phyloP scores from a whole-genome alignment of 768 basidiomycete genomes.

The Lactifluus pinguis region DNA sequence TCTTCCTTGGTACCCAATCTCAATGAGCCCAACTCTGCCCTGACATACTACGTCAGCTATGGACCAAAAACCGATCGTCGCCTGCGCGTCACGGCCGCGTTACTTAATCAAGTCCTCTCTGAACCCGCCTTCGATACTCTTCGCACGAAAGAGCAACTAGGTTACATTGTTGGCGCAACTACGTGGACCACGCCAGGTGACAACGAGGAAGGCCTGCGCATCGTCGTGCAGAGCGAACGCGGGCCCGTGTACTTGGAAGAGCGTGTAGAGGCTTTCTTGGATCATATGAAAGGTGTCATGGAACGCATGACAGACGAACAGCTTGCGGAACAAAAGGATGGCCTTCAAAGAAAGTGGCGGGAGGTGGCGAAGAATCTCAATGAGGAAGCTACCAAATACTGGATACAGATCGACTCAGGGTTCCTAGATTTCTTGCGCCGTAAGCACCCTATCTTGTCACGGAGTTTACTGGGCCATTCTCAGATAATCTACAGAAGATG shows the following conservation, averaged over 20 bases:
- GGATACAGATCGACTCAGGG: slow-evolving; percentile 63
- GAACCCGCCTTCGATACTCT: slow-evolving; percentile 90
- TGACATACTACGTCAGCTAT: slow-evolving; percentile 80
- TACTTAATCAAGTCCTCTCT: slow-evolving; percentile 77
- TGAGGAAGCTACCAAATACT: slow-evolving; percentile 68
- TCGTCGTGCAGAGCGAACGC: slow-evolving; percentile 86
- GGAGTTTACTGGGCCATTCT: neutral
- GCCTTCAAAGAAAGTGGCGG: slow-evolving; percentile 71
- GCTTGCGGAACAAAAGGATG: slow-evolving; percentile 69
- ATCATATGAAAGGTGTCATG: slow-evolving; percentile 58
- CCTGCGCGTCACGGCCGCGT: slow-evolving; percentile 54
- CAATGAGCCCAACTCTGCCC: slow-evolving; percentile 76
- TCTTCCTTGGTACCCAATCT: slow-evolving; percentile 63
- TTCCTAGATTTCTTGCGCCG: slow-evolving; percentile 83
- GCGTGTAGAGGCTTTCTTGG: slow-evolving; percentile 83
- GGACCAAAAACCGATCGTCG: slow-evolving; percentile 58
- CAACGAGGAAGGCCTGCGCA: slow-evolving; percentile 65
- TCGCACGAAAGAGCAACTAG: slow-evolving; percentile 91
- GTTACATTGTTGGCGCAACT: slow-evolving; percentile 75
- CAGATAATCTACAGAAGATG: slow-evolving; percentile 39
- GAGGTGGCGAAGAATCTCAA: slow-evolving; percentile 84
- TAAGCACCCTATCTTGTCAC: slow-evolving; percentile 32
- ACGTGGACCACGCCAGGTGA: slow-evolving; percentile 51
- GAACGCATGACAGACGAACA: slow-evolving; percentile 60
- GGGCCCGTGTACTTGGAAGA: slow-evolving; percentile 71